Conservation (phyloP, 2,329 filamentous ascomycete species). For the Fusarium lateritium region DNA sequence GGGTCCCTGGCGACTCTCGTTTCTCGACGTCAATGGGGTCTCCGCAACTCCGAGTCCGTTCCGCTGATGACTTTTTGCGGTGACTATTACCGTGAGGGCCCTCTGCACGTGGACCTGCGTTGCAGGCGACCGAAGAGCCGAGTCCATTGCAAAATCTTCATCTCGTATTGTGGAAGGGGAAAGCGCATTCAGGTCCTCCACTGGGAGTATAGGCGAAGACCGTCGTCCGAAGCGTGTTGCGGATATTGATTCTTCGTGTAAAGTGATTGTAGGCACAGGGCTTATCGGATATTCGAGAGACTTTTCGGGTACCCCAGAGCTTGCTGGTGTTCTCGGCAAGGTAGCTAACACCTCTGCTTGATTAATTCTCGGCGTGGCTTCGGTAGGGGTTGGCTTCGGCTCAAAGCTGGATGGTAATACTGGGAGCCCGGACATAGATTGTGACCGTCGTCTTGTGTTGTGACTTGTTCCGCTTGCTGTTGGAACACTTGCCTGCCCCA, state of each 20-base stretch:
- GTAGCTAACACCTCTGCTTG: conserved; percentile 12
- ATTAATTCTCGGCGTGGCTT: conserved; percentile 12
- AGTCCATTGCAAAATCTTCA: conserved; percentile 62
- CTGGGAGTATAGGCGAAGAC: conserved; percentile 67
- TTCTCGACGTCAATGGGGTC: conserved; percentile 33
- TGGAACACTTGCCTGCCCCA: conserved; percentile 12
- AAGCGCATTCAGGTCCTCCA: conserved; percentile 50
- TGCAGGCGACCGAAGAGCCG: conserved; percentile 66
- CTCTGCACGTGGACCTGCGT: conserved; percentile 61
- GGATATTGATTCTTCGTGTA: conserved; percentile 17
- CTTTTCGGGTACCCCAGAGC: conserved; percentile 6
- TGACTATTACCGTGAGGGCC: conserved; percentile 55
- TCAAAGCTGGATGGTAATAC: conserved; percentile 26
- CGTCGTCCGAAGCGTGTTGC: conserved; percentile 51
- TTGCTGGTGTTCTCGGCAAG: conserved; percentile 13
- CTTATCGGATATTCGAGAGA: conserved; percentile 25
- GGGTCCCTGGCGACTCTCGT: conserved; percentile 54
- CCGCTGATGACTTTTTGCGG: conserved; percentile 31
- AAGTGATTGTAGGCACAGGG: conserved; percentile 1
- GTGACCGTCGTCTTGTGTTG: conserved; percentile 48
- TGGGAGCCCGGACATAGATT: conserved; percentile 47
- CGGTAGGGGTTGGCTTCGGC: conserved; percentile 6
- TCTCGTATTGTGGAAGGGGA: conserved; percentile 56
- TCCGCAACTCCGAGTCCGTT: conserved; percentile 36
- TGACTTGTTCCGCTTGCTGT: conserved; percentile 10